Evolutionary conservation across 139 green algal species (phyloP), one percentile per base, ranked within the genome.

Genomic region (Chlamydomonas sp.): DNA sequence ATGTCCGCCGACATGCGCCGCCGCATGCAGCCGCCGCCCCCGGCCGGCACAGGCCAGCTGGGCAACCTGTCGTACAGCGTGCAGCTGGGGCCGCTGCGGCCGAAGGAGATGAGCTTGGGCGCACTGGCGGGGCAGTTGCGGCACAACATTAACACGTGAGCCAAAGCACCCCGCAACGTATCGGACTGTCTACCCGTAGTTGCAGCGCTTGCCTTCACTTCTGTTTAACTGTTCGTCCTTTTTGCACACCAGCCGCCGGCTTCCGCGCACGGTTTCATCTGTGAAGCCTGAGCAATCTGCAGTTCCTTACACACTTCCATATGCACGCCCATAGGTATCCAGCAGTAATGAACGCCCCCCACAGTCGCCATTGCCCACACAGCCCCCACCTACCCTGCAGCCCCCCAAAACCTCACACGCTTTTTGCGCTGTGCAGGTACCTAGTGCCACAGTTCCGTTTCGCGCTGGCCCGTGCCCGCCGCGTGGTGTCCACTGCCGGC

Each of bases 1-100:
- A 5, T 67, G 4, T 15, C 76, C 15, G 76, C 76, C 10, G 76
- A 80, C 76, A 80, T 80, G 76, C 76, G 76, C 12, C 76, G 76
- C 58, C 76, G 76, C 76, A 15, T 49, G 59, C 8, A 60, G 72
- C 72, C 72, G 72, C 58, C 1, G 76, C 76, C 66, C 59, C 76
- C 76, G 58, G 15, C 76, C 15, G 15, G 31, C 31, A 49, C 31
- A 49, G 31, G 15, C 15, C 76, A 12, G 15, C 2, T 66, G 9
- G 76, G 76, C 76, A 80, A 80, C 76, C n/a, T 66, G n/a, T 5
- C 31, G 5, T 80, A 80, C 75, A 31, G 10, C 2, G 75, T 14
- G 10, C 75, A 14, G 12, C 57, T 63, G 10, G 75, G 20, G 49
- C 57, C 3, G 57, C 75, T 49, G 74, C 49, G 49, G 74, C 74